phyloP scores from a whole-genome alignment of 805 yeast genomes.

The Candida jianshihensis region DNA sequence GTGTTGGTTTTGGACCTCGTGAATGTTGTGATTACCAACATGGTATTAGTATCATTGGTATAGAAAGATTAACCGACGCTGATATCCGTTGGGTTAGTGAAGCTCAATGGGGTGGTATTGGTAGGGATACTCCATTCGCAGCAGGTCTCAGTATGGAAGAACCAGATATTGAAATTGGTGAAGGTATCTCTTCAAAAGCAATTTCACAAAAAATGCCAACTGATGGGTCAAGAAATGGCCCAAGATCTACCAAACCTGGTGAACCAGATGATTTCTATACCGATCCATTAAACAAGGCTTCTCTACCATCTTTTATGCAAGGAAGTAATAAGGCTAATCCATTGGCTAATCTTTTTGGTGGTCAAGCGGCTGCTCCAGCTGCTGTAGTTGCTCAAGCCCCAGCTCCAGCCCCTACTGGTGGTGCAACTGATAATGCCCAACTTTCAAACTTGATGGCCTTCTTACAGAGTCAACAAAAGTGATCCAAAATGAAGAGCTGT shows the following conservation, averaged over 20 bases:
- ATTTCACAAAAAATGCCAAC: constrained; percentile 91
- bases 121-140: constrained; percentile 64
- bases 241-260: constrained; percentile 66
- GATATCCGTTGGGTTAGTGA: constrained; percentile 82
- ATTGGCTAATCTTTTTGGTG: constrained; percentile 39
- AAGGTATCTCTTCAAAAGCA: constrained; percentile 88
- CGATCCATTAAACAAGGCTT: constrained; percentile 21
- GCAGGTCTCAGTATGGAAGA: constrained; percentile 87
- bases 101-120: constrained; percentile 98
- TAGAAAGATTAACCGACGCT: constrained; percentile 86
- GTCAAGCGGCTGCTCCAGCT: constrained; percentile 18
- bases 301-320: constrained; percentile 25
- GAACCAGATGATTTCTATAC: constrained; percentile 32
- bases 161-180: constrained; percentile 95
- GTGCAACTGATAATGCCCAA: constrained; percentile 32
- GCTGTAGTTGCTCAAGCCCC: constrained; percentile 14
- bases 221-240: constrained; percentile 78
- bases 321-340: constrained; percentile 37
- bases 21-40: constrained; percentile 94
- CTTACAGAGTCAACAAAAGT: constrained; percentile 31
- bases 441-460: constrained; percentile 35
- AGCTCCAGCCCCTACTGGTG: constrained; percentile 7
- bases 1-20: constrained; percentile 98
- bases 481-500: no score
- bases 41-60: constrained; percentile 83